Conservation (phyloP, 2,329 filamentous ascomycete species). For the Cordyceps javanica region DNA sequence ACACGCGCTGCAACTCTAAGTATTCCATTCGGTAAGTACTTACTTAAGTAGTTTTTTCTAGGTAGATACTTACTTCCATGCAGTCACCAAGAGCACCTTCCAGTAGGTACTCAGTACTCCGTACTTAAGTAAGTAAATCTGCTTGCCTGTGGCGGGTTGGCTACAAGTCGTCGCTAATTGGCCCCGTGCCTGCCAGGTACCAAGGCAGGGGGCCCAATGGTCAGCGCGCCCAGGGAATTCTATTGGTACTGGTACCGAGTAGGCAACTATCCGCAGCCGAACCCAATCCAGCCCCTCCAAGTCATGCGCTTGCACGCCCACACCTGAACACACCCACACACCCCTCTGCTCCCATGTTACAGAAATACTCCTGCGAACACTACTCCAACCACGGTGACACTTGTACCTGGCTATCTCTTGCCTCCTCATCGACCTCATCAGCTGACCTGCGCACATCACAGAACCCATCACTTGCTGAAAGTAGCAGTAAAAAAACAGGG, state of each 20-base stretch:
- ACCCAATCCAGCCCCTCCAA: background rate
- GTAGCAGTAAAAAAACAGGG: background rate
- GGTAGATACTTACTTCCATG: too few relatives aligned
- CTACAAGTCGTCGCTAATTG: background rate
- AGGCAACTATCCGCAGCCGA: background rate
- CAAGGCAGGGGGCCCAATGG: background rate
- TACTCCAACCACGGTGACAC: too few relatives aligned
- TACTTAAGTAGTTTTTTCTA: too few relatives aligned
- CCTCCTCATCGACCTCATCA: background rate
- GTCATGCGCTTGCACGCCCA: background rate
- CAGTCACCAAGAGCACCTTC: too few relatives aligned
- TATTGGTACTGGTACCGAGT: too few relatives aligned
- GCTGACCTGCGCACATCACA: background rate
- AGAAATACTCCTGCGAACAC: background rate
- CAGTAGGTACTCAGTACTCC: too few relatives aligned
- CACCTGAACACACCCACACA: too few relatives aligned
- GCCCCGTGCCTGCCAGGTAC: slow-evolving; percentile 1
- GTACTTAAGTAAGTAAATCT: background rate
- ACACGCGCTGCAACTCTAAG: too few relatives aligned
- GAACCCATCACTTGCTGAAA: background rate
- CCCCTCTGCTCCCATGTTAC: too few relatives aligned
- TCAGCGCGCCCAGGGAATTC: too few relatives aligned
- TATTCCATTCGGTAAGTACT: too few relatives aligned
- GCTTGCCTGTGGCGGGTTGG: background rate
- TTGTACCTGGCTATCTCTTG: background rate